phyloP scores from a whole-genome alignment of 2,329 filamentous ascomycete genomes.

The Fusarium verrucosum region DNA sequence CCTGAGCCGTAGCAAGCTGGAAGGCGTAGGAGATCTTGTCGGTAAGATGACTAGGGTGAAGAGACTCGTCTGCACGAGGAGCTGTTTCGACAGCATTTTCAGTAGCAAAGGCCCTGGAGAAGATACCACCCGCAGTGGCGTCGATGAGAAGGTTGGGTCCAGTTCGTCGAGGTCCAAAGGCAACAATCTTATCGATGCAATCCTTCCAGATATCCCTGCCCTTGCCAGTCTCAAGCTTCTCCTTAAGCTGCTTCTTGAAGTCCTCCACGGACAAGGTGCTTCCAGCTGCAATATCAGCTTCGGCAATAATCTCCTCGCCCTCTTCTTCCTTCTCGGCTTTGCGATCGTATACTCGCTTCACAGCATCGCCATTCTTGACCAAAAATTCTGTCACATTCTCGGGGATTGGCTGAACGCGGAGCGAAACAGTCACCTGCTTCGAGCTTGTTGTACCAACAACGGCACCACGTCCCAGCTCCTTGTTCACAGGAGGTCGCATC shows the following conservation, averaged over 20 bases:
- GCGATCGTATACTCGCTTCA: conserved; percentile 81
- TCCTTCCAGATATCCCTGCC: conserved; percentile 79
- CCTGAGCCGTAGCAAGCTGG: conserved; percentile 88
- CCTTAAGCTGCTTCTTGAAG: conserved; percentile 76
- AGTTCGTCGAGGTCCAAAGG: conserved; percentile 85
- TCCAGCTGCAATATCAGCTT: conserved; percentile 67
- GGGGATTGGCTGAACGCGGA: conserved; percentile 83
- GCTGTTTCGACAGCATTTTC: conserved; percentile 47
- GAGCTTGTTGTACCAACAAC: conserved; percentile 81
- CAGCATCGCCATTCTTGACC: conserved; percentile 78
- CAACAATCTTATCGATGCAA: conserved; percentile 81
- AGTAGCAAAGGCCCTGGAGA: conserved; percentile 72
- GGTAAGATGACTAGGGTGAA: conserved; percentile 74
- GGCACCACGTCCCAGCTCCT: conserved; percentile 84
- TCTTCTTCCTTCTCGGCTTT: conserved; percentile 55
- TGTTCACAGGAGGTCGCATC: conserved; percentile 88
- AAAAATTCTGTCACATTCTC: conserved; percentile 84
- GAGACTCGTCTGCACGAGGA: conserved; percentile 57
- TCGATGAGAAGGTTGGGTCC: conserved; percentile 94
- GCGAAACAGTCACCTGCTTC: conserved; percentile 81
- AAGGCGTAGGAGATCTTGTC: conserved; percentile 96
- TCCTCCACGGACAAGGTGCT: conserved; percentile 76
- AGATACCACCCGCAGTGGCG: conserved; percentile 74
- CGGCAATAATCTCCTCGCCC: conserved; percentile 58
- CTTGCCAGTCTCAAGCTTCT: conserved; percentile 75